phyloP scores from a whole-genome alignment of 1,284 basidiomycete species.

The Ustilago nuda region DNA sequence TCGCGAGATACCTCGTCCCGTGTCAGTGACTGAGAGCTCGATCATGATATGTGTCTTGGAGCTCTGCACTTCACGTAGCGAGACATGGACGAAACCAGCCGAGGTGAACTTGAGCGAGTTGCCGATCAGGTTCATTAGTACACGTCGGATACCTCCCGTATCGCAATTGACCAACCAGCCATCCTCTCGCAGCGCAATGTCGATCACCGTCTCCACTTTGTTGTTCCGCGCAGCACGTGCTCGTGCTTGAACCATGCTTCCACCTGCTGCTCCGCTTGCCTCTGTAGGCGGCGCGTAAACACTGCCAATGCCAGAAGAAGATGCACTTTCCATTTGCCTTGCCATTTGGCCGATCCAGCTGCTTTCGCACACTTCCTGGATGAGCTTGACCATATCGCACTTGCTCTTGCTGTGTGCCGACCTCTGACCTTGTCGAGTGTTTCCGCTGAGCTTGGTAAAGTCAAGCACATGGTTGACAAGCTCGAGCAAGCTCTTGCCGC shows the following conservation, averaged over 20 bases:
- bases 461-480: constrained; percentile 94
- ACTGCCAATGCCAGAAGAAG: constrained; percentile 79
- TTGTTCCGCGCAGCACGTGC: constrained; percentile 40
- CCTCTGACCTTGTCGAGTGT: constrained; percentile 70
- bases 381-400: constrained; percentile 82
- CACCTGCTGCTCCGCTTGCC: constrained; percentile 1
- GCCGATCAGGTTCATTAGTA: constrained; percentile 92
- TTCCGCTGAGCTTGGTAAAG: constrained; percentile 91
- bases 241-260: constrained; percentile 30
- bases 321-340: constrained; percentile 72
- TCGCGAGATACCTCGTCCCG: constrained; percentile 77
- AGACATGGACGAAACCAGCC: constrained; percentile 87
- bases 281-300: constrained; percentile 80
- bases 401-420: constrained; percentile 40
- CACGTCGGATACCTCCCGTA: constrained; percentile 88
- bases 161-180: constrained; percentile 91
- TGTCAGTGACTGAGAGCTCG: constrained; percentile 87
- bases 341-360: constrained; percentile 94
- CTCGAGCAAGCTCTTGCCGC: constrained; percentile 72
- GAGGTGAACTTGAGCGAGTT: constrained; percentile 93
- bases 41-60: constrained; percentile 77
- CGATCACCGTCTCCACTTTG: constrained; percentile 86
- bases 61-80: constrained; percentile 79
- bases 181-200: constrained; percentile 79
- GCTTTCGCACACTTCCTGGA: constrained; percentile 95